Evolutionary conservation across 768 basidiomycete species (phyloP).

Genomic region (Guyanaporus albipodus): DNA sequence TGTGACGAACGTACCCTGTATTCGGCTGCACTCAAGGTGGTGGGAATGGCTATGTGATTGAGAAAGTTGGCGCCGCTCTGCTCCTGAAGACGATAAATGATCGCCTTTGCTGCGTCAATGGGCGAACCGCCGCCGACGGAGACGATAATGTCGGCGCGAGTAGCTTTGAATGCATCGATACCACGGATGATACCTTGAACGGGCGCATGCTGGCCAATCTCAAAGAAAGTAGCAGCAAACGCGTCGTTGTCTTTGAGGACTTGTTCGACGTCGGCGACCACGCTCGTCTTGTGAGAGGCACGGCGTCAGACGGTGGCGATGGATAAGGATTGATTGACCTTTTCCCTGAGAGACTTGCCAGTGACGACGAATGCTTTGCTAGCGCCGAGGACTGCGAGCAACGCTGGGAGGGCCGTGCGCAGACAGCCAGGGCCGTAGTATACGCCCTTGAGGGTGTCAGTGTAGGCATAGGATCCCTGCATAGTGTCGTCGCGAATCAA

Average conservation of each 20-base stretch:
- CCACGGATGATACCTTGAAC: slow-evolving; percentile 61
- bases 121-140: slow-evolving; percentile 80
- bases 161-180: slow-evolving; percentile 49
- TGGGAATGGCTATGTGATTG: slow-evolving; percentile 76
- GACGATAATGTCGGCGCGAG: slow-evolving; percentile 64
- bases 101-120: slow-evolving; percentile 73
- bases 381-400: slow-evolving; percentile 50
- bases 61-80: slow-evolving; percentile 49
- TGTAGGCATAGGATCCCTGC: slow-evolving; percentile 62
- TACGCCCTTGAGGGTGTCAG: slow-evolving; percentile 62
- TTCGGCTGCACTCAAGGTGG: slow-evolving; percentile 77
- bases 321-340: slow-evolving; percentile 35
- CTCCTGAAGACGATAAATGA: slow-evolving; percentile 59
- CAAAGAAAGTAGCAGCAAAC: slow-evolving; percentile 66
- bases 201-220: slow-evolving; percentile 72
- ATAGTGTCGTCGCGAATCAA: slow-evolving; percentile 3
- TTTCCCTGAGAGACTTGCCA: slow-evolving; percentile 61
- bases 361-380: slow-evolving; percentile 71
- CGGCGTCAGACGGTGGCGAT: slow-evolving; percentile 6
- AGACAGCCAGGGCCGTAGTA: slow-evolving; percentile 71
- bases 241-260: slow-evolving; percentile 54
- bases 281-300: slow-evolving; percentile 20
- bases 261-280: slow-evolving; percentile 24
- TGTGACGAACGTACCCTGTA: slow-evolving; percentile 48
- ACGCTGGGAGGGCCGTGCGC: slow-evolving; percentile 57